phyloP scores from a whole-genome alignment of 345 rosid species.

The Sonneratia caseolaris region DNA sequence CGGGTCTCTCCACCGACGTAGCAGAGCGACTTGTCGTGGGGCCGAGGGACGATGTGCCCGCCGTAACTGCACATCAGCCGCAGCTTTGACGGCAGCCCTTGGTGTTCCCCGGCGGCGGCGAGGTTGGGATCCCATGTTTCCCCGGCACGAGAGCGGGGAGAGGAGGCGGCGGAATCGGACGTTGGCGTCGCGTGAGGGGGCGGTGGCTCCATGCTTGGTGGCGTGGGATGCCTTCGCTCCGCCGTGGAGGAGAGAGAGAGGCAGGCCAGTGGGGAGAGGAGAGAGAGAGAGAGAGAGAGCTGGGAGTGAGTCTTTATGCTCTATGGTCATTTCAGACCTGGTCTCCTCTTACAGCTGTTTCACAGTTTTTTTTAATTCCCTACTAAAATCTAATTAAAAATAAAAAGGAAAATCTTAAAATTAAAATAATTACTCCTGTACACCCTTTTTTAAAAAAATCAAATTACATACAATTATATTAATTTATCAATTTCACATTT shows the following conservation, averaged over 20 bases:
- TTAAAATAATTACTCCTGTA: no score
- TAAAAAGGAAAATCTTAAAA: no score
- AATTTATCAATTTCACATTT: no score
- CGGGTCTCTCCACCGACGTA: conserved; percentile 90
- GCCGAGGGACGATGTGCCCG: conserved; percentile 83
- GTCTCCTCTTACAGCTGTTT: conserved; percentile 9
- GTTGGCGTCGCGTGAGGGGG: conserved; percentile 18
- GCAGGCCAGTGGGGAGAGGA: neutral
- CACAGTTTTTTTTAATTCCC: neutral
- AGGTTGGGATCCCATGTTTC: conserved; percentile 31
- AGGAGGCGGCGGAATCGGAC: conserved; percentile 57
- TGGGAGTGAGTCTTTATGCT: neutral
- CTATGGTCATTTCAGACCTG: conserved; percentile 2
- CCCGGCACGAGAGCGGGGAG: conserved; percentile 43
- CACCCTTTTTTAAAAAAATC: no score
- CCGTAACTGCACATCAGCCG: conserved; percentile 94
- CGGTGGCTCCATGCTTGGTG: conserved; percentile 8
- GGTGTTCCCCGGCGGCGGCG: conserved; percentile 32
- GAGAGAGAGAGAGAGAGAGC: neutral
- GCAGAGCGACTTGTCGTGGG: conserved; percentile 80
- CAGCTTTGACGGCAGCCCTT: conserved; percentile 43
- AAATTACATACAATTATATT: no score
- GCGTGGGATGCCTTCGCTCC: conserved; percentile 8
- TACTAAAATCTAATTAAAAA: no score
- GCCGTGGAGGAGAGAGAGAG: conserved; percentile 11